Base-by-base conservation (phyloP, 2,329 filamentous ascomycete species). In the Pseudocercospora eumusae region DNA sequence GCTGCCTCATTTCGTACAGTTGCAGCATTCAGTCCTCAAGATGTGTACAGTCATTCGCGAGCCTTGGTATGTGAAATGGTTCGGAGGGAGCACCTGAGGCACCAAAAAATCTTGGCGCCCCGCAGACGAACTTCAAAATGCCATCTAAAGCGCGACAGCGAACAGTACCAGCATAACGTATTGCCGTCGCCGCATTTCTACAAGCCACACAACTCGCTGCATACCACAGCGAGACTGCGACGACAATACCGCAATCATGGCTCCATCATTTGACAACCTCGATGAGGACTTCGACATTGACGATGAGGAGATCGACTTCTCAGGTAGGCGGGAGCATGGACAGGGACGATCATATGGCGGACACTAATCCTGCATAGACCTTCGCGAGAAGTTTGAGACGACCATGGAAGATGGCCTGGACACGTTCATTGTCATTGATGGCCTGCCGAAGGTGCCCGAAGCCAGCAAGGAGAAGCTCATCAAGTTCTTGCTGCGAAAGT, bases 341-440 rank as follows among this genome's bases (percentile, higher is more conserved):
- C 52, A 20, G 33, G 28, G 18, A 54, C 44, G 36, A 25, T 36
- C 18, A 15, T 21, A 13, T 40, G 18, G 21, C 28, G 20, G 23
- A 13, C 15, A 57, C 64, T 70, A 54, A 63, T 45, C 42, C 23
- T 8, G 10, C 28, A 62, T 66, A 84, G 93, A 99, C 80, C 85
- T 99, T 70, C 86, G 88, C 77, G 93, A 96, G 78, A 92, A 96
- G 79, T 97, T 93, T 77, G 92, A 98, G 80, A 93, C 98, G 66
- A 91, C 93, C 76, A 84, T 98, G 68, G 95, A 99, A 78, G 91
- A 96, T 78, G 95, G 95, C 62, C 89, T 97, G 73, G 95, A 99
- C 77, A 90, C 92, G 67, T 99, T 99, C 75, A 90, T 99, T 68
- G 93, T 98, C 66, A 86, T 98, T 75, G 95, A 99, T 78, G 95